A percentile compares a stretch with the other conserved stretches of the same genome.
These are phyloP conservation scores for Vickermania ingenoplastis DNA, from an alignment of 208 protist species.

Conservation along the genomic window DNA sequence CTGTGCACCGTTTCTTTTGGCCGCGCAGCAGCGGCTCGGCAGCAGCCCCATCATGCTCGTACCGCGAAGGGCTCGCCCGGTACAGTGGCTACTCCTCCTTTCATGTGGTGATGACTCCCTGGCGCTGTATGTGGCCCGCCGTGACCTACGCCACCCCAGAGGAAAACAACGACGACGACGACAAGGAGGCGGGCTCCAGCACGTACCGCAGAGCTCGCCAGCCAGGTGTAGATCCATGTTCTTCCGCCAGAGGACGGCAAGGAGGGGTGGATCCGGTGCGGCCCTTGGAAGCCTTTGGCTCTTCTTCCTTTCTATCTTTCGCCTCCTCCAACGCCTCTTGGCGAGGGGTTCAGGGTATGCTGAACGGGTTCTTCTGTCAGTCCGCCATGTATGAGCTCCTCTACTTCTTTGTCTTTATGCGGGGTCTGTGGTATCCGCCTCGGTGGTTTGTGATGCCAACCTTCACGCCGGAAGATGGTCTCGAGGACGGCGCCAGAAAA, in stretches of 20 bases:
- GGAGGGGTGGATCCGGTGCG: background rate
- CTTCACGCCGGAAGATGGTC: slow-evolving; percentile 27
- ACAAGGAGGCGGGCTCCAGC: background rate
- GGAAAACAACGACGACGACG: background rate
- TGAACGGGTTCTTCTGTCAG: slow-evolving; percentile 63
- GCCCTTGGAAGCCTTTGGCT: background rate
- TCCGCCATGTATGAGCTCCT: slow-evolving; percentile 59
- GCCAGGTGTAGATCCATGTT: no score
- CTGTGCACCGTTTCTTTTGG: background rate
- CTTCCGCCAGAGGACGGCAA: no score
- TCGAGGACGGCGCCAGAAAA: background rate
- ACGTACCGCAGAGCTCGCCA: no score
- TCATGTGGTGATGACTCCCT: slow-evolving; percentile 71
- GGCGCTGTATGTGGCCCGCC: slow-evolving; percentile 83
- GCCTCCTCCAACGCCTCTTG: slow-evolving; percentile 53
- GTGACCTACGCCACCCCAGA: slow-evolving; percentile 28
- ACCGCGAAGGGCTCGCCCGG: slow-evolving; percentile 11
- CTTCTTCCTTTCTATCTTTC: background rate
- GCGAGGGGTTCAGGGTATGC: slow-evolving; percentile 39
- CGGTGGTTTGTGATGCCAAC: slow-evolving; percentile 50
- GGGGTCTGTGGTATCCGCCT: slow-evolving; percentile 68
- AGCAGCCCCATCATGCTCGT: slow-evolving; percentile 6
- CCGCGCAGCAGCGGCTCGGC: no score
- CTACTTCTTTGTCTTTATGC: slow-evolving; percentile 75
- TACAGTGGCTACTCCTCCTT: slow-evolving; percentile 81